phyloP scores from a whole-genome alignment of 2,329 filamentous ascomycete genomes.

The Boeremia lycopersici region DNA sequence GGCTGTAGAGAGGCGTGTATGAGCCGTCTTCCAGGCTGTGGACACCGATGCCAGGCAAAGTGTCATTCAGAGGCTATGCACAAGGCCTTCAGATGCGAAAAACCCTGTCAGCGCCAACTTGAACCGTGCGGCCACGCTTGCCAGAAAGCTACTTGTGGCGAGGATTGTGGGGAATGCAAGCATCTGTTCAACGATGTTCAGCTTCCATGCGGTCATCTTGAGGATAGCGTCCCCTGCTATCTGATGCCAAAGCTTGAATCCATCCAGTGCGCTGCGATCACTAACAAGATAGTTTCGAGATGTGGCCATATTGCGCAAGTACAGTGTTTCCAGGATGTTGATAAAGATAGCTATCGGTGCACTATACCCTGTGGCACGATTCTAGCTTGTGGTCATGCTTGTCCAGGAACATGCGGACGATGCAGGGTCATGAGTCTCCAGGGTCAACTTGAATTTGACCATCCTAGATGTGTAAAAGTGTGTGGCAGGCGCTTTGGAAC shows the following conservation, averaged over 20 bases:
- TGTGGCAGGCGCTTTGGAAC: slow-evolving; percentile 37
- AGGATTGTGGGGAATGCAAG: slow-evolving; percentile 33
- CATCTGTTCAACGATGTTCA: slow-evolving; percentile 24
- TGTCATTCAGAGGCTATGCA: slow-evolving; percentile 44
- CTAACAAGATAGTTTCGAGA: slow-evolving; percentile 57
- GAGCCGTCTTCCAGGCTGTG: slow-evolving; percentile 33
- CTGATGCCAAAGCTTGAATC: slow-evolving; percentile 49
- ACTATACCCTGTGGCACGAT: slow-evolving; percentile 51
- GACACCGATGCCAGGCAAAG: slow-evolving; percentile 34
- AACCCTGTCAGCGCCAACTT: slow-evolving; percentile 33
- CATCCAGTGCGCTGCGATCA: slow-evolving; percentile 57
- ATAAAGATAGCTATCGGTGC: slow-evolving; percentile 54
- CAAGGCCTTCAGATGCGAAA: slow-evolving; percentile 29
- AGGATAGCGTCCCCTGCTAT: slow-evolving; percentile 25
- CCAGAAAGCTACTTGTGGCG: slow-evolving; percentile 36
- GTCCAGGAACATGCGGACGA: slow-evolving; percentile 53
- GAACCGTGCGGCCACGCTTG: slow-evolving; percentile 36
- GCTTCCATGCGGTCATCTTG: slow-evolving; percentile 38
- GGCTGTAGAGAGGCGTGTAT: slow-evolving; percentile 34
- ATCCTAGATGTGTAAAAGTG: slow-evolving; percentile 25
- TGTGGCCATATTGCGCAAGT: slow-evolving; percentile 63
- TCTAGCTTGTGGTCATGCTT: slow-evolving; percentile 65
- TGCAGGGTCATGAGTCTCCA: slow-evolving; percentile 54
- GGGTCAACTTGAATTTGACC: background rate
- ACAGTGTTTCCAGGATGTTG: slow-evolving; percentile 58